Conservation (phyloP, 805 yeast species). For the Maudiozyma serrabonitensis region DNA sequence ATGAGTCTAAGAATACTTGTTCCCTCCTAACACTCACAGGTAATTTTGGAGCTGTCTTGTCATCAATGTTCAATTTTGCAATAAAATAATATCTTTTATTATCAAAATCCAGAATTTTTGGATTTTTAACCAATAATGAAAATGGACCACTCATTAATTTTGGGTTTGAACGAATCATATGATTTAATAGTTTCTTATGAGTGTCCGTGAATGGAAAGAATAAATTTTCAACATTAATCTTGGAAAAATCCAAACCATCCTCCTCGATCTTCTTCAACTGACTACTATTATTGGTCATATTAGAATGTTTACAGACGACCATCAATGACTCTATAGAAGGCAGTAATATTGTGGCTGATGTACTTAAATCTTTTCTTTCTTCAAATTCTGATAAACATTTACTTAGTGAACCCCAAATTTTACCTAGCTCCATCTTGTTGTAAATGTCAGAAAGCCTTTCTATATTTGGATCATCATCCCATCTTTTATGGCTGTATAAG, state of each 20-base stretch:
- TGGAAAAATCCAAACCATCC: slow-evolving; percentile 53
- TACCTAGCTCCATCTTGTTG: slow-evolving; percentile 58
- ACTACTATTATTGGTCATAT: slow-evolving; percentile 41
- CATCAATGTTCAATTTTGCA: slow-evolving; percentile 51
- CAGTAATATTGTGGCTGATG: slow-evolving; percentile 68
- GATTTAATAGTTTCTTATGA: slow-evolving; percentile 79
- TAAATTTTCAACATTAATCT: slow-evolving; percentile 65
- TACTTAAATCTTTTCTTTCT: slow-evolving; percentile 43
- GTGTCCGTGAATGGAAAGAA: slow-evolving; percentile 83
- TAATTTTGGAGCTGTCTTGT: slow-evolving; percentile 38
- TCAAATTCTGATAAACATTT: slow-evolving; percentile 58
- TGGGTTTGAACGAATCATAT: slow-evolving; percentile 85
- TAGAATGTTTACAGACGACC: slow-evolving; percentile 83
- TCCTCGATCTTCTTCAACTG: slow-evolving; percentile 47
- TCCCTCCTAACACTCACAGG: slow-evolving; percentile 70
- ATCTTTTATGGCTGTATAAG: slow-evolving; percentile 42
- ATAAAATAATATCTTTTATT: slow-evolving; percentile 82
- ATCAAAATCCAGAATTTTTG: slow-evolving; percentile 86
- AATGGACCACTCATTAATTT: slow-evolving; percentile 94
- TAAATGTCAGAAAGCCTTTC: slow-evolving; percentile 53
- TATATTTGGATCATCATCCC: slow-evolving; percentile 20
- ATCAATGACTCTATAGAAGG: slow-evolving; percentile 87
- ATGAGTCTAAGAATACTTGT: slow-evolving; percentile 86
- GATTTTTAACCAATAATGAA: slow-evolving; percentile 77
- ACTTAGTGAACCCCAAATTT: slow-evolving; percentile 78